Conservation (phyloP, 371 early-diverging fungal genomes). For the Chytridium lagenaria region DNA sequence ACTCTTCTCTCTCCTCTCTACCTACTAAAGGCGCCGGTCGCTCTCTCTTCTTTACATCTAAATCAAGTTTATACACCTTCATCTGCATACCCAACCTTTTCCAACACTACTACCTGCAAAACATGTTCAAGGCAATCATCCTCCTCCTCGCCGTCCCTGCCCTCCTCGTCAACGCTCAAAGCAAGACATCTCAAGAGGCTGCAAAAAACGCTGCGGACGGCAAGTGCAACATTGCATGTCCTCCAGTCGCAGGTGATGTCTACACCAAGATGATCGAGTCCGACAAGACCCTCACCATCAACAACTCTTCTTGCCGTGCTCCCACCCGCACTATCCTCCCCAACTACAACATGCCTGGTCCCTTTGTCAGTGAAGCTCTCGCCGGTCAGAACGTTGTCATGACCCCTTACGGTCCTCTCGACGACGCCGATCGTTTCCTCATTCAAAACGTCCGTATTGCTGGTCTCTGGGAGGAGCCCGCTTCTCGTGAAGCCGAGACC, state of each 20-base stretch:
- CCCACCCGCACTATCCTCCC: not conserved
- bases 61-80: too few relatives aligned
- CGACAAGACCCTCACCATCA: not conserved
- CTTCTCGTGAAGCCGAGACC: not conserved
- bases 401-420: not conserved
- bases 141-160: constrained; percentile 3
- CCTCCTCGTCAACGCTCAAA: not conserved
- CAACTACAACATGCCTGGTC: not conserved
- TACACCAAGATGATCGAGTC: constrained; percentile 4
- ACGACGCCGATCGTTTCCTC: constrained; percentile 10
- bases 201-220: constrained; percentile 1
- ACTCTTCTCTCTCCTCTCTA: too few relatives aligned
- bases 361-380: constrained; percentile 7
- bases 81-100: too few relatives aligned
- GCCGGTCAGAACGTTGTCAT: not conserved
- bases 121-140: not conserved
- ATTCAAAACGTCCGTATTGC: not conserved
- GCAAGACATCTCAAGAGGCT: not conserved
- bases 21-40: too few relatives aligned
- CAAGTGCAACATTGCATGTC: not conserved
- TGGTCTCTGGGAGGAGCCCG: constrained; percentile 10
- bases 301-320: not conserved
- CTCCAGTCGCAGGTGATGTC: not conserved
- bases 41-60: too few relatives aligned
- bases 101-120: too few relatives aligned